Percentiles rank a stretch among this genome's conserved stretches.
phyloP scores from a whole-genome alignment of 306 rosid species.

The Malus sylvestris region DNA sequence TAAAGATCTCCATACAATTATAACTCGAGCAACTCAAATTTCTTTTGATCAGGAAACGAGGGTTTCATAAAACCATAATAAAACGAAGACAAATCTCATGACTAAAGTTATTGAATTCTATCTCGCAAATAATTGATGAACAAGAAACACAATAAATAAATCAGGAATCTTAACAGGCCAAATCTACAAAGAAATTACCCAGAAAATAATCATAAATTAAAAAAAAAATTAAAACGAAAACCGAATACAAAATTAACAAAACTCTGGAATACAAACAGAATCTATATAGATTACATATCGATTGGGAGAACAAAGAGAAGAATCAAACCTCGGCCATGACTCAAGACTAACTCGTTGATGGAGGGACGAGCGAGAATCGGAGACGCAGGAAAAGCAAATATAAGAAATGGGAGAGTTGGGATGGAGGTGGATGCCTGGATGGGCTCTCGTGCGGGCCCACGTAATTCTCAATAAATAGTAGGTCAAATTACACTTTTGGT shows the following conservation, averaged over 20 bases:
- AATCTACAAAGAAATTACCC: background rate
- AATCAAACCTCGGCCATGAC: constrained; percentile 11
- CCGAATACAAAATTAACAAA: background rate
- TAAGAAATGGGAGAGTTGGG: background rate
- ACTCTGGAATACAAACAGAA: background rate
- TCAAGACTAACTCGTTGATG: background rate
- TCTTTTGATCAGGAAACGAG: background rate
- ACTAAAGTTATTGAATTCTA: background rate
- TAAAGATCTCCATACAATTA: background rate
- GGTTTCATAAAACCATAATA: too few species aligned
- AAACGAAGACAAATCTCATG: too few species aligned
- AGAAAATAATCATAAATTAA: background rate
- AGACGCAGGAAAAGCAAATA: background rate
- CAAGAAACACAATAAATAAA: background rate
- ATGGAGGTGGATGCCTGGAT: too few species aligned
- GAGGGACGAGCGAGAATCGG: background rate
- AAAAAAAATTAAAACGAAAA: background rate
- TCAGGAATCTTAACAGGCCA: background rate
- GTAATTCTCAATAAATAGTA: background rate
- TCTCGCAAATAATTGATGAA: background rate
- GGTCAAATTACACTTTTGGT: too few species aligned
- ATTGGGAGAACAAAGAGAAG: background rate
- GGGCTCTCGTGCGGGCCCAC: background rate
- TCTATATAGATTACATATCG: background rate
- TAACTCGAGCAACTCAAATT: background rate